A percentile compares a stretch with the other conserved stretches of the same genome.
phyloP scores from a whole-genome alignment of 768 basidiomycete species.

The Tricholoma bakamatsutake region DNA sequence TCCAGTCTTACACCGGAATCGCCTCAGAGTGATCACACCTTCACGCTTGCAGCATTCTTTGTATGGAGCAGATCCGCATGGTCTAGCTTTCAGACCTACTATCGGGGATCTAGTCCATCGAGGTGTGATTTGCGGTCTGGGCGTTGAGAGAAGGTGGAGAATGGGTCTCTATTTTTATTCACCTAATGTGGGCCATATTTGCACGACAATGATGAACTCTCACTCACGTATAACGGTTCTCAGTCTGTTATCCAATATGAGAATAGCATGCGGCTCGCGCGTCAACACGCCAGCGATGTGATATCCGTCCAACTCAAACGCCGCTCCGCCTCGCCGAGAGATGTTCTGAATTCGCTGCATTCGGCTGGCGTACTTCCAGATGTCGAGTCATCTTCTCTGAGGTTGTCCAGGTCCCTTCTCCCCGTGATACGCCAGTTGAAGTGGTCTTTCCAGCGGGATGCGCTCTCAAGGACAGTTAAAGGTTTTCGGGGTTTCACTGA shows the following conservation, averaged over 20 bases:
- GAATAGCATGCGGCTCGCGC: conserved; percentile 45
- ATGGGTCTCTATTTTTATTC: conserved; percentile 63
- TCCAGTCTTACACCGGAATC: conserved; percentile 56
- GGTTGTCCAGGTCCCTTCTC: conserved; percentile 54
- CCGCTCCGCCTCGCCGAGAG: conserved; percentile 31
- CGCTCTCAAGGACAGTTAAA: conserved; percentile 52
- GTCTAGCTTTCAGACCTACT: conserved; percentile 55
- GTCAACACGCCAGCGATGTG: conserved; percentile 44
- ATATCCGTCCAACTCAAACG: conserved; percentile 50
- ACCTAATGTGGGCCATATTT: conserved; percentile 37
- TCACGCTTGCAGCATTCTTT: conserved; percentile 63
- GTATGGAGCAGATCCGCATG: conserved; percentile 52
- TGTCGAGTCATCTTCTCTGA: conserved; percentile 50
- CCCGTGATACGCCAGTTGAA: conserved; percentile 63
- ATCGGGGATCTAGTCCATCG: conserved; percentile 62
- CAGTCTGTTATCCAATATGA: conserved; percentile 72
- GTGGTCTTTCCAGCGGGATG: conserved; percentile 64
- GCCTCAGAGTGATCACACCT: conserved; percentile 57
- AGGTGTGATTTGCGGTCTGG: conserved; percentile 63
- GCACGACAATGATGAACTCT: conserved; percentile 4
- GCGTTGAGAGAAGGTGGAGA: conserved; percentile 62
- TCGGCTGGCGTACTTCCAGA: conserved; percentile 55
- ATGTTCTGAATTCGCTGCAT: conserved; percentile 38
- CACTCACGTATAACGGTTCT: conserved; percentile 4
- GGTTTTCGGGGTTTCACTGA: conserved; percentile 25